phyloP scores from a whole-genome alignment of 495 filamentous ascomycete species.

The Penicillium macrosclerotiorum region DNA sequence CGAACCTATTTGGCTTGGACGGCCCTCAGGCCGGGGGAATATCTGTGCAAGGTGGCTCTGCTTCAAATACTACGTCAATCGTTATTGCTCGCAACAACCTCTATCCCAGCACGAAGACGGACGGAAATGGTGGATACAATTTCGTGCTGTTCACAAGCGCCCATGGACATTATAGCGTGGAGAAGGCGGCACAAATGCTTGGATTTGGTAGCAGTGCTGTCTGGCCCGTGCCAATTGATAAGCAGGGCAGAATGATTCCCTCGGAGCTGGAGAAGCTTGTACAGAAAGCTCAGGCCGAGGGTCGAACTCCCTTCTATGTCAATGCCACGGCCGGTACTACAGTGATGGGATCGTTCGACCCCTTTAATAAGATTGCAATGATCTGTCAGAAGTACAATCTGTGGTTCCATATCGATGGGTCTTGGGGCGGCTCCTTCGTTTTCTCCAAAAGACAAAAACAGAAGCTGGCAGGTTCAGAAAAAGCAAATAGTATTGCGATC shows the following conservation, averaged over 20 bases:
- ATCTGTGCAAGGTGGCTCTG: conserved; percentile 81
- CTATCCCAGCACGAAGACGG: conserved; percentile 69
- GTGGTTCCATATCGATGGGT: conserved; percentile 90
- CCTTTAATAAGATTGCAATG: conserved; percentile 65
- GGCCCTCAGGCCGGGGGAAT: conserved; percentile 77
- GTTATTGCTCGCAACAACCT: conserved; percentile 87
- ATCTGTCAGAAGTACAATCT: conserved; percentile 70
- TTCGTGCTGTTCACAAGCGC: conserved; percentile 87
- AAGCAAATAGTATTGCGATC: conserved; percentile 76
- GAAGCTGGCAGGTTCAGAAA: conserved; percentile 66
- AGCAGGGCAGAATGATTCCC: conserved; percentile 66
- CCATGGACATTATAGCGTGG: conserved; percentile 92
- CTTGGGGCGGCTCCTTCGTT: conserved; percentile 82
- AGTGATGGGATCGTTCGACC: conserved; percentile 87
- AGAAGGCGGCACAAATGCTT: conserved; percentile 85
- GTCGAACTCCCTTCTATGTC: conserved; percentile 86
- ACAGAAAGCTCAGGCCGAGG: conserved; percentile 53
- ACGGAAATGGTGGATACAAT: conserved; percentile 60
- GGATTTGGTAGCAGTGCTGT: conserved; percentile 77
- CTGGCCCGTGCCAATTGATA: conserved; percentile 71
- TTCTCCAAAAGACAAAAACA: conserved; percentile 65
- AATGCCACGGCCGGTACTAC: conserved; percentile 96
- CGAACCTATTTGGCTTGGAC: conserved; percentile 71
- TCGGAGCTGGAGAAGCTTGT: conserved; percentile 61
- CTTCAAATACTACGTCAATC: conserved; percentile 82